Evolutionary conservation across 441 rosid species (phyloP), one percentile per base, ranked within the genome.

Genomic region (Eugenia klotzschiana): DNA sequence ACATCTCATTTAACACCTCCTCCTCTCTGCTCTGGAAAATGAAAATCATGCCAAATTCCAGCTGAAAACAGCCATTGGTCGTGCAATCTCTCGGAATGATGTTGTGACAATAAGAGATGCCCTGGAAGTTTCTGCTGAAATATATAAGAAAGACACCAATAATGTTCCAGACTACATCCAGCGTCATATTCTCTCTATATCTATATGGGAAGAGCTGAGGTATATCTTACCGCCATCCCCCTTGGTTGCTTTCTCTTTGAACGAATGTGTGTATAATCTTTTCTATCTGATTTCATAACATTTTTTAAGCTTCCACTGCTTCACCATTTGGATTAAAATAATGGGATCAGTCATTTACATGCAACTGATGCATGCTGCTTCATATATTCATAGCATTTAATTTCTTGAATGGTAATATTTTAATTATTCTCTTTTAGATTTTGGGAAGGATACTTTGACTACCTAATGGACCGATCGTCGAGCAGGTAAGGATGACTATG

Each of bases 181-280:
- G 88, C 98, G 99, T 79, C 99, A 97, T 92, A 95, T 97, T 79
- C 91, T 94, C 89, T 91, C 99, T 53, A 86, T 97, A 57, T 93
- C 98, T 80, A 96, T 96, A 54, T 97, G 99, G 99, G 99, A 96
- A 90, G 99, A 97, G 89, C 86, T 94, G 88, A 85, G 99, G 99
- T 97, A 88, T 83, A 90, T 14, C 41, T 79, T 33, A 18, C 12
- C 27, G 13, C 27, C 51, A n/a, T 58, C 16, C 64, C 77, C 41
- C 27, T 72, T 55, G 55, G 58, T 72, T 53, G 23, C n/a, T 79
- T 53, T 33, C 22, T 29, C 50, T 56, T 84, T 77, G 60, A 81
- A 29, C 29, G 60, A 25, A 83, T 80, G n/a, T 46, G 23, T 41
- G 55, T 79, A 8, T 43, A 27, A n/a, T 79, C 57, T 26, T 51